A percentile compares a stretch with the other conserved stretches of the same genome.
Conservation (phyloP, 208 protist genomes). For the Acanthamoeba sp. region DNA sequence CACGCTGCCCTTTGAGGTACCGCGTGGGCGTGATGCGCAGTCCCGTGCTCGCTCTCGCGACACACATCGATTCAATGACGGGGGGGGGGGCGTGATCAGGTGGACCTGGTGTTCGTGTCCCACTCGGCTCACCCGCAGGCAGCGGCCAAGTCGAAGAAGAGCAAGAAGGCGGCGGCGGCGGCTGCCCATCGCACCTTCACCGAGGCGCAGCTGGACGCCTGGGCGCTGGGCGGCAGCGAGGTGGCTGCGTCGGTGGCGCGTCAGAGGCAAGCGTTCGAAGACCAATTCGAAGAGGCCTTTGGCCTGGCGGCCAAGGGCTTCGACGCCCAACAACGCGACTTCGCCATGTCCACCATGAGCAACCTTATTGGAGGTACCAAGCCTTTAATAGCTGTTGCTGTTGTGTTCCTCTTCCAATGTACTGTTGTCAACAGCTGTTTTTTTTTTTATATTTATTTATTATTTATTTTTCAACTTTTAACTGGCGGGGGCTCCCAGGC, state of each 20-base stretch:
- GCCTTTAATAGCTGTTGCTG: background rate
- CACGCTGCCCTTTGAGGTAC: slow-evolving; percentile 56
- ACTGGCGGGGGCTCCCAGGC: background rate
- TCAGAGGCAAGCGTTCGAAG: background rate
- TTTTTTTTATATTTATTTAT: too few species aligned
- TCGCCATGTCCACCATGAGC: slow-evolving; percentile 70
- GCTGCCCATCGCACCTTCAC: background rate
- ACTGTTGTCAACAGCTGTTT: too few species aligned
- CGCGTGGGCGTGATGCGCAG: background rate
- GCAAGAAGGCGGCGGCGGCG: background rate
- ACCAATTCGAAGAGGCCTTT: slow-evolving; percentile 34
- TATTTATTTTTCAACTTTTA: background rate
- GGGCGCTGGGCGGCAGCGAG: background rate
- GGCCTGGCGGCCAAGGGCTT: background rate
- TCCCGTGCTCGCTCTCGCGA: background rate
- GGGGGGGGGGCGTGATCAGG: too few species aligned
- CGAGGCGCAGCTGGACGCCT: background rate
- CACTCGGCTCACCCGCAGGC: background rate
- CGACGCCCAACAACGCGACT: slow-evolving; percentile 20
- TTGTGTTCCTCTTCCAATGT: too few species aligned
- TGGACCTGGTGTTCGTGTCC: slow-evolving; percentile 53
- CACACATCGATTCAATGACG: background rate
- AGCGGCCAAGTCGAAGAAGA: background rate
- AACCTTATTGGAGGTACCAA: slow-evolving; percentile 48
- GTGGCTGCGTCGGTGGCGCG: background rate